Evolutionary conservation across 805 yeast genomes (phyloP).

Genomic region (Diddensiella caesifluorescens): DNA sequence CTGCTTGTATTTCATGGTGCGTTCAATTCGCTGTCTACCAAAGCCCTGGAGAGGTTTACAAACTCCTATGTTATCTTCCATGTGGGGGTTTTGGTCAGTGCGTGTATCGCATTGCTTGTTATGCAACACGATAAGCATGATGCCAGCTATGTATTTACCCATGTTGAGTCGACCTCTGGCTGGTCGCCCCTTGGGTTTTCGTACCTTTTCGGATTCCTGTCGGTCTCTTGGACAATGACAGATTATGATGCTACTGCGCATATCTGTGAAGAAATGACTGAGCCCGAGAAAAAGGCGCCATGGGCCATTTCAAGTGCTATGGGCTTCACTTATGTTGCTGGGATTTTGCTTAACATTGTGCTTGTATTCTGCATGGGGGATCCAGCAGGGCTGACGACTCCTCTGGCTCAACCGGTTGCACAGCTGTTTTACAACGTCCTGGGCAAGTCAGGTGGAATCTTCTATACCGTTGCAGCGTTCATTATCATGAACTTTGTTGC

Average conservation of each 20-base stretch:
- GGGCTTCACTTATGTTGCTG: slow-evolving; percentile 58
- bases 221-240: slow-evolving; percentile 71
- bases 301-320: slow-evolving; percentile 66
- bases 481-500: slow-evolving; percentile 58
- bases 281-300: slow-evolving; percentile 71
- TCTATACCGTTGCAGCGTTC: slow-evolving; percentile 51
- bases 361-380: slow-evolving; percentile 69
- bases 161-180: slow-evolving; percentile 20
- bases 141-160: slow-evolving; percentile 31
- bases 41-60: slow-evolving; percentile 19
- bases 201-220: slow-evolving; percentile 71
- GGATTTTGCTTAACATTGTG: slow-evolving; percentile 67
- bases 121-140: slow-evolving; percentile 20
- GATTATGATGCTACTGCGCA: slow-evolving; percentile 81
- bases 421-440: slow-evolving; percentile 59
- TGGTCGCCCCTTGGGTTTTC: slow-evolving; percentile 74
- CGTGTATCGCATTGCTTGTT: slow-evolving; percentile 20
- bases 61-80: slow-evolving; percentile 22
- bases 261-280: slow-evolving; percentile 74
- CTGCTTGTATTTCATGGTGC: slow-evolving; percentile 19
- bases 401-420: slow-evolving; percentile 72
- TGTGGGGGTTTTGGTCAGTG: slow-evolving; percentile 17
- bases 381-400: slow-evolving; percentile 59
- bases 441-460: slow-evolving; percentile 22
- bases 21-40: slow-evolving; percentile 20